Evolutionary conservation across 345 rosid species (phyloP).

Genomic region (Noccaea bulbosa): DNA sequence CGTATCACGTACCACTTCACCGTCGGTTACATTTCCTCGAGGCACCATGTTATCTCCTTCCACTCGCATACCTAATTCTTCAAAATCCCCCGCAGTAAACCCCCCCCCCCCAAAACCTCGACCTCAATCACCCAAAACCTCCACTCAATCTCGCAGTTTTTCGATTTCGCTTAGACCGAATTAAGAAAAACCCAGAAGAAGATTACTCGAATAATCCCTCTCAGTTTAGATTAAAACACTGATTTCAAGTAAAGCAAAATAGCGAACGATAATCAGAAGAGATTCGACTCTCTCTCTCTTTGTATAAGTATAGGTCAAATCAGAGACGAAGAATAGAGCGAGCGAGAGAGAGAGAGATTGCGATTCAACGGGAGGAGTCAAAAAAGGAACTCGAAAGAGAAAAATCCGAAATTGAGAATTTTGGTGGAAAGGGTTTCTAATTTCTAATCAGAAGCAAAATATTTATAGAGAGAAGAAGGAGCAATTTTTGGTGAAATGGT

Average conservation of each 20-base stretch:
- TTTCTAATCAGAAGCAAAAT: slow-evolving; percentile 10
- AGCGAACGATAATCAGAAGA: not conserved
- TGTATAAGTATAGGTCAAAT: not conserved
- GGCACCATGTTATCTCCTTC: slow-evolving; percentile 31
- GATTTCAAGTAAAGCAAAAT: not conserved
- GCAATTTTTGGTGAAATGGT: slow-evolving; percentile 17
- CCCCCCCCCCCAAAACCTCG: not conserved
- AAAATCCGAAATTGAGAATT: not conserved
- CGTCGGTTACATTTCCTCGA: slow-evolving; percentile 40
- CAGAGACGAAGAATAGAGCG: slow-evolving; percentile 8
- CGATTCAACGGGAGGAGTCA: slow-evolving; percentile 5
- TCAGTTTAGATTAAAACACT: not conserved
- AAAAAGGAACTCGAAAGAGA: not conserved
- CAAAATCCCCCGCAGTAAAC: slow-evolving; percentile 12
- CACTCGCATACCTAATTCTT: slow-evolving; percentile 45
- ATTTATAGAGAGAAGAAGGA: slow-evolving; percentile 11
- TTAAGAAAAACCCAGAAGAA: not conserved
- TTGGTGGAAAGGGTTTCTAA: slow-evolving; percentile 6
- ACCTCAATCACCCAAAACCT: slow-evolving; percentile 16
- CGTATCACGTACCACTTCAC: slow-evolving; percentile 26
- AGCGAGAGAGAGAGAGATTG: not conserved
- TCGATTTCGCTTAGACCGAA: not conserved
- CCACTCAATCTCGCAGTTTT: slow-evolving; percentile 17
- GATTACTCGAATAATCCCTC: slow-evolving; percentile 2
- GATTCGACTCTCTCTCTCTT: not conserved